Base-by-base conservation (phyloP, 257 asterid genomes). In the Solanum tacnaense region DNA sequence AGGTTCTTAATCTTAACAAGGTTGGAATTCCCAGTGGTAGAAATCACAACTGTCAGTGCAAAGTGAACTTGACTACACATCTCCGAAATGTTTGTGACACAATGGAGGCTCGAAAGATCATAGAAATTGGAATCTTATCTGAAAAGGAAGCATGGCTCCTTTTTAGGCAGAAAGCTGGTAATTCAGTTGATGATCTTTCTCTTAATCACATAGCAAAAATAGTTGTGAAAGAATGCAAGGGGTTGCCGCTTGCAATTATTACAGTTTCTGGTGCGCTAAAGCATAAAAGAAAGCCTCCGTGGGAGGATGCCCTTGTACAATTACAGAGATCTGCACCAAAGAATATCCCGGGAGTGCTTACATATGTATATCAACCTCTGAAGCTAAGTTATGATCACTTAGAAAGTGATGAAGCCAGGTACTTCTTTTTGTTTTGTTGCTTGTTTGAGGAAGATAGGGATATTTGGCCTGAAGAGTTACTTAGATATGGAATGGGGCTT, bases 301-400 rank as follows among this genome's bases (percentile, higher is more conserved):
- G 92, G 93, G 27, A 75, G 34, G 76, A 88, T 87, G 91, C 88
- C 10, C 87, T 89, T 0, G 10, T 3, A 7, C 89, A 89, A 35
- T 52, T 91, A 32, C 27, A 21, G 70, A 13, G n/a, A 9, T 32
- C 76, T 7, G 15, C 46, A 13, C 78, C 89, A 7, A 39, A 2
- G 56, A 68, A 68, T 46, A 87, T 85, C 13, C 32, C 12, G 0
- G 70, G 87, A n/a, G 73, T 87, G 29, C 67, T 78, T 81, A 29
- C 18, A 39, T 68, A 73, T 20, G 91, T 87, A 9, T 89, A 89
- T 52, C 29, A 27, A 29, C 88, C 84, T n/a, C 41, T 89, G 27
- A 67, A 87, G 87, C 67, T 85, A 13, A 89, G 92, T 56, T 90
- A 89, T 86, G 84, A 74, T 67, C 83, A 44, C 34, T 56, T 90